These are phyloP conservation scores for Otatea glauca DNA, from an alignment of 176 grass and related monocot species.

Conservation along the genomic window DNA sequence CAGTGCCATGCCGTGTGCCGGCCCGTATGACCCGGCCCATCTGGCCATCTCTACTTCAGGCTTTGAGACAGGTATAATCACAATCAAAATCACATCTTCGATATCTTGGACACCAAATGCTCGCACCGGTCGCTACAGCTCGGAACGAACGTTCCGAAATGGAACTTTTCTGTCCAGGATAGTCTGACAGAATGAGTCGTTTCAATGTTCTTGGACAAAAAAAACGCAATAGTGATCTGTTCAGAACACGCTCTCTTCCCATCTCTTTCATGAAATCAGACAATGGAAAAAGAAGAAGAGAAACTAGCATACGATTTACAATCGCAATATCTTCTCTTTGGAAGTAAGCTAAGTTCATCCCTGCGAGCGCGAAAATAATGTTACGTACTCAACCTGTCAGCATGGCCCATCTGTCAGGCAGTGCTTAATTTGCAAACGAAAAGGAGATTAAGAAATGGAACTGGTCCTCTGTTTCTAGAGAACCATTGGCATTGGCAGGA, in stretches of 20 bases:
- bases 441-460: neutral
- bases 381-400: neutral
- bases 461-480: neutral
- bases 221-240: neutral
- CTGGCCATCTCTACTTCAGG: too few species aligned
- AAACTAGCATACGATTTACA: neutral
- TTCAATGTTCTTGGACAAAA: neutral
- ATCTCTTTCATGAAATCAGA: neutral
- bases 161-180: neutral
- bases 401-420: neutral
- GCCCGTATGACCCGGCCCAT: too few species aligned
- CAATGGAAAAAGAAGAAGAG: neutral
- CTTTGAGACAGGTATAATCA: neutral
- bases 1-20: too few species aligned
- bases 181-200: neutral
- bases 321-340: neutral
- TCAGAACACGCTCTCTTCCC: neutral
- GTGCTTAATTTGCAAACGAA: neutral
- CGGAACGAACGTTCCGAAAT: neutral
- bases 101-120: neutral
- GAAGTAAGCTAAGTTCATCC: neutral
- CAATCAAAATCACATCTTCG: neutral
- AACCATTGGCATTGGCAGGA: neutral
- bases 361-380: too few species aligned
- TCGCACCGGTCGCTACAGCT: neutral